A percentile compares a stretch with the other conserved stretches of the same genome.
Conservation (phyloP, 1,139 yeast genomes). For the Taiozyma sp. region DNA sequence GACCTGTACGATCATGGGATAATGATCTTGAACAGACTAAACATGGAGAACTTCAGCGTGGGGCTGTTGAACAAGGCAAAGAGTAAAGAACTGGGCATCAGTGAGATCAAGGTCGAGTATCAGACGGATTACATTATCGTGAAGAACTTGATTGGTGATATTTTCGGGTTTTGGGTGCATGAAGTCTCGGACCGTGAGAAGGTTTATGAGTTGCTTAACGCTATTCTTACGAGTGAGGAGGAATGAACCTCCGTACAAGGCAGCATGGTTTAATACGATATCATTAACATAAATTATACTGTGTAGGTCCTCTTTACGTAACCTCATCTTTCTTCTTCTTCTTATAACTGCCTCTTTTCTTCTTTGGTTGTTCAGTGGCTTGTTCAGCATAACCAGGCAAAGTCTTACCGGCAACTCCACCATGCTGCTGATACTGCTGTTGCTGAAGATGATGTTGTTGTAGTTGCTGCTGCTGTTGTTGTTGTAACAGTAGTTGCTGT, state of each 20-base stretch:
- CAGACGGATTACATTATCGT: conserved; percentile 79
- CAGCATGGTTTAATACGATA: not conserved
- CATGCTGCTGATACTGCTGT: not conserved
- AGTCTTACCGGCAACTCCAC: conserved; percentile 19
- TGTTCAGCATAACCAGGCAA: conserved; percentile 17
- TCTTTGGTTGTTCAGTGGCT: conserved; percentile 18
- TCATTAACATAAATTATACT: not conserved
- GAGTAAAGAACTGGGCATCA: conserved; percentile 33
- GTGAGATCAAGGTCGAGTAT: conserved; percentile 68
- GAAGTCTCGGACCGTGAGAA: conserved; percentile 67
- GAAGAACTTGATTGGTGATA: conserved; percentile 68
- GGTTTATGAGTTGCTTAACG: conserved; percentile 52
- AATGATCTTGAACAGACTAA: conserved; percentile 67
- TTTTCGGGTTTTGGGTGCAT: conserved; percentile 88
- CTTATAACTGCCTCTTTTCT: conserved; percentile 26
- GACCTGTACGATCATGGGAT: conserved; percentile 64
- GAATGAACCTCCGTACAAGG: not conserved
- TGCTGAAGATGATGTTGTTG: conserved; percentile 2
- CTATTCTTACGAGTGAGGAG: conserved; percentile 34
- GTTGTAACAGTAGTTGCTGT: conserved; percentile 3
- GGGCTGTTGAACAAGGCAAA: conserved; percentile 63
- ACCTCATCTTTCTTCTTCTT: conserved; percentile 21
- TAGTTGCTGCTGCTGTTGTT: conserved; percentile 13
- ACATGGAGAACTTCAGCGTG: conserved; percentile 72
- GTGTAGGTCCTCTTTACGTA: not conserved